A percentile compares a stretch with the other conserved stretches of the same genome.
Conservation (phyloP, 371 early-diverging fungal genomes). For the Mucor piriformis region DNA sequence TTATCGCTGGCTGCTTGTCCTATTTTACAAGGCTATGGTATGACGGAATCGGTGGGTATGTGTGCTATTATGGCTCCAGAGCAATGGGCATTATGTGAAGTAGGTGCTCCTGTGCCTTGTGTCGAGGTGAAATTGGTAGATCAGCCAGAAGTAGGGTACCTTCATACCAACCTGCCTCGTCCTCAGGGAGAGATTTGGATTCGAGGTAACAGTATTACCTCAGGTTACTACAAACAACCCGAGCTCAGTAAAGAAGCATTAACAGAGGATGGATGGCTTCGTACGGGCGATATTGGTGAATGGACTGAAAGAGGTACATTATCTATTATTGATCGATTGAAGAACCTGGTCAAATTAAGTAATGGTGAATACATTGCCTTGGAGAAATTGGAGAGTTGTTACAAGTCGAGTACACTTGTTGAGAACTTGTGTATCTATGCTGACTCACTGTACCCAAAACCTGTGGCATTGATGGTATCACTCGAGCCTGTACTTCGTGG, state of each 20-base stretch:
- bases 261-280: constrained; percentile 86
- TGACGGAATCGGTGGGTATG: constrained; percentile 61
- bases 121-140: constrained; percentile 90
- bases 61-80: constrained; percentile 69
- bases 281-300: constrained; percentile 93
- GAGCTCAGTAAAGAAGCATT: constrained; percentile 77
- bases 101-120: constrained; percentile 86
- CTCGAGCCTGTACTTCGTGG: constrained; percentile 50
- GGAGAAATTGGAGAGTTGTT: constrained; percentile 95
- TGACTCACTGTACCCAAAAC: constrained; percentile 65
- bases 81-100: constrained; percentile 63
- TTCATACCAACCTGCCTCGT: constrained; percentile 62
- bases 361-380: constrained; percentile 98
- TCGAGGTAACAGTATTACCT: constrained; percentile 77
- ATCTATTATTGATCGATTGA: constrained; percentile 79
- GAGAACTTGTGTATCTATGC: constrained; percentile 89
- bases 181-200: constrained; percentile 90
- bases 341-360: constrained; percentile 77
- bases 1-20: constrained; percentile 83
- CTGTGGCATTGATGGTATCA: constrained; percentile 78
- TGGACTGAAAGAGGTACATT: constrained; percentile 73
- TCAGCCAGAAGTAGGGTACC: constrained; percentile 81
- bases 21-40: constrained; percentile 93
- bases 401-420: constrained; percentile 77
- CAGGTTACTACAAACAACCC: constrained; percentile 71